These are phyloP conservation scores for Cyberlindnera samutprakarnensis DNA, from an alignment of 805 yeast genomes.

Conservation along the genomic window DNA sequence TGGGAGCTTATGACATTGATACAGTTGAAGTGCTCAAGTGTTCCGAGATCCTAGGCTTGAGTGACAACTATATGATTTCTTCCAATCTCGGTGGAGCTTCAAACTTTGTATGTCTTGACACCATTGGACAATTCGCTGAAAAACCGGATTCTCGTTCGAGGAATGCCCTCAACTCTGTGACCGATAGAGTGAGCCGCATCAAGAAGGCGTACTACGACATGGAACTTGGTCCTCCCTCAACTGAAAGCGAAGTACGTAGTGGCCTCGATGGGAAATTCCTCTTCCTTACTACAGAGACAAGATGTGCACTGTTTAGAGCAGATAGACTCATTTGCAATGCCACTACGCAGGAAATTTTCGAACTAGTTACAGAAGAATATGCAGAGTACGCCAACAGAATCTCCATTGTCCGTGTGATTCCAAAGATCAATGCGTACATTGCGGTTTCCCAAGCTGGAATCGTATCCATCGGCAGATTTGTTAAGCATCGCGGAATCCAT, in stretches of 20 bases:
- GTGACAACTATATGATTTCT: slow-evolving; percentile 31
- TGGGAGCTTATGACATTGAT: slow-evolving; percentile 33
- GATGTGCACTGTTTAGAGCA: slow-evolving; percentile 37
- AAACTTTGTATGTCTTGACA: slow-evolving; percentile 21
- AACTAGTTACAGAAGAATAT: slow-evolving; percentile 18
- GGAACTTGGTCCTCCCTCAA: slow-evolving; percentile 15
- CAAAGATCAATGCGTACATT: slow-evolving; percentile 32
- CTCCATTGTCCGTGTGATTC: slow-evolving; percentile 27
- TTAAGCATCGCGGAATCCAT: slow-evolving; percentile 33
- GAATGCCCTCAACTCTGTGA: slow-evolving; percentile 13
- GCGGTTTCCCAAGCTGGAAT: slow-evolving; percentile 37
- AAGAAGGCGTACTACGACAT: slow-evolving; percentile 8
- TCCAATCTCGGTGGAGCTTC: slow-evolving; percentile 35
- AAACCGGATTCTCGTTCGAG: neutral
- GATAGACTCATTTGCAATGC: slow-evolving; percentile 41
- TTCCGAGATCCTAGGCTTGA: slow-evolving; percentile 32
- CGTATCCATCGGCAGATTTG: slow-evolving; percentile 34
- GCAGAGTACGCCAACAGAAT: slow-evolving; percentile 18
- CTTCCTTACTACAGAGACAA: slow-evolving; percentile 36
- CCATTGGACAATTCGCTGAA: slow-evolving; percentile 16
- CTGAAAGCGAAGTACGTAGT: too few species aligned
- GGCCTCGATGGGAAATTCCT: slow-evolving; percentile 23
- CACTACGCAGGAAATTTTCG: slow-evolving; percentile 36
- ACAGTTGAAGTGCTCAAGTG: slow-evolving; percentile 29
- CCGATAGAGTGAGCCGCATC: slow-evolving; percentile 20